Percentiles rank a stretch among this genome's conserved stretches.
These are phyloP conservation scores for Brassica carinata DNA, from an alignment of 345 rosid species.

Conservation along the genomic window DNA sequence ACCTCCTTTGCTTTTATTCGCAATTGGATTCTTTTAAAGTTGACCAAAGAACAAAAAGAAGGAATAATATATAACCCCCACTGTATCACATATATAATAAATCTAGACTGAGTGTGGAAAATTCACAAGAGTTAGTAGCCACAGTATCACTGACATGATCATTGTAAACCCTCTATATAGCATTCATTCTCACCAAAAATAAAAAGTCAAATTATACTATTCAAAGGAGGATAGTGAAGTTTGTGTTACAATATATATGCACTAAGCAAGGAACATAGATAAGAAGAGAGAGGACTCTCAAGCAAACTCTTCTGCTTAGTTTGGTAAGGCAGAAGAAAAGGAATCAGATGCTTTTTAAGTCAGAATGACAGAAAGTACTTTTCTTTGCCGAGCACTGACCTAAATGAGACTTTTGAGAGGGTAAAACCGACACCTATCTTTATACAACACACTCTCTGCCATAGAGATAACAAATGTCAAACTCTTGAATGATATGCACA, in stretches of 20 bases:
- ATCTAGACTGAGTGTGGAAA: too few species aligned
- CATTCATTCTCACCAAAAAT: constrained; percentile 8
- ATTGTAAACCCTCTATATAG: not conserved
- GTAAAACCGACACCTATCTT: constrained; percentile 24
- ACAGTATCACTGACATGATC: not conserved
- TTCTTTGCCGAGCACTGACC: constrained; percentile 1
- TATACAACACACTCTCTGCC: constrained; percentile 25
- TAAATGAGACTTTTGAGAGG: not conserved
- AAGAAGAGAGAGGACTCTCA: too few species aligned
- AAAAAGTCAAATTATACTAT: constrained; percentile 1
- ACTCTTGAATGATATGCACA: constrained; percentile 26
- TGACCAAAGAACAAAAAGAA: too few species aligned
- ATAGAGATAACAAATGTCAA: constrained; percentile 17
- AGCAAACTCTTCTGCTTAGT: not conserved
- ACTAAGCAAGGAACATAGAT: too few species aligned
- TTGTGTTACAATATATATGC: not conserved
- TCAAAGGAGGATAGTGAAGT: not conserved
- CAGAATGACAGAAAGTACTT: constrained; percentile 17
- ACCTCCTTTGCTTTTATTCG: not conserved
- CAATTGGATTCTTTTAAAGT: not conserved
- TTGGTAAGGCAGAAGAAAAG: constrained; percentile 6
- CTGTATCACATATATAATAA: too few species aligned
- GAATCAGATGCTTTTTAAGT: constrained; percentile 38
- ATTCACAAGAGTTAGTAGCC: not conserved
- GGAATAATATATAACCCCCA: too few species aligned